phyloP scores from a whole-genome alignment of 192 early-diverging fungal genomes.

The Geranomyces variabilis region DNA sequence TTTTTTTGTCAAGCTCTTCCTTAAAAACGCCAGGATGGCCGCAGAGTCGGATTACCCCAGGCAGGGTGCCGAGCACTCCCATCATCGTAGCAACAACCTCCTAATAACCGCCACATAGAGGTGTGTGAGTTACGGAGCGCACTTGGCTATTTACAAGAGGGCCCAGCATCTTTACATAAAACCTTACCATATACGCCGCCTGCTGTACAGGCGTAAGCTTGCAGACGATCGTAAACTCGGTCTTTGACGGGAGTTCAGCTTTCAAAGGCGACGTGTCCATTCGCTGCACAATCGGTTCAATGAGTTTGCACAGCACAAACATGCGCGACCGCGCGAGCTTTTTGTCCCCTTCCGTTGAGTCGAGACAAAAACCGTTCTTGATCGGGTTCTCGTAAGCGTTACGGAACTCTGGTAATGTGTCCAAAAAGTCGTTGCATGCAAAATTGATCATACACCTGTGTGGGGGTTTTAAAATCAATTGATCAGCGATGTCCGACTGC shows the following conservation, averaged over 20 bases:
- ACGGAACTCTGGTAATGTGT: constrained; percentile 58
- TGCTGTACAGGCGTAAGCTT: constrained; percentile 61
- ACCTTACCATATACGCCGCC: constrained; percentile 55
- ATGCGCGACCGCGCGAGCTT: constrained; percentile 8
- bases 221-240: constrained; percentile 72
- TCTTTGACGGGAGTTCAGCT: constrained; percentile 67
- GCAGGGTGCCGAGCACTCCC: background rate
- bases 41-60: constrained; percentile 9
- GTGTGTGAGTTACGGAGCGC: too few species aligned
- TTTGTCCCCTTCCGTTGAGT: constrained; percentile 28
- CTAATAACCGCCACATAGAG: too few species aligned
- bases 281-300: constrained; percentile 28
- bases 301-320: constrained; percentile 15
- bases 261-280: constrained; percentile 20
- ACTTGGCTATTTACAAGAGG: too few species aligned
- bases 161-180: too few species aligned
- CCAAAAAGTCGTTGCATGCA: constrained; percentile 65
- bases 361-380: constrained; percentile 19
- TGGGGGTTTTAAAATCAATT: too few species aligned
- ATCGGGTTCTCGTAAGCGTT: constrained; percentile 50
- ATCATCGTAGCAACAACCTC: background rate
- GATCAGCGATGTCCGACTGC: background rate
- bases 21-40: constrained; percentile 24
- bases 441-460: constrained; percentile 80
- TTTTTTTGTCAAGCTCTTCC: constrained; percentile 14